Evolutionary conservation across 2,329 filamentous ascomycete species (phyloP).

Genomic region (Purpureocillium lavendulum): DNA sequence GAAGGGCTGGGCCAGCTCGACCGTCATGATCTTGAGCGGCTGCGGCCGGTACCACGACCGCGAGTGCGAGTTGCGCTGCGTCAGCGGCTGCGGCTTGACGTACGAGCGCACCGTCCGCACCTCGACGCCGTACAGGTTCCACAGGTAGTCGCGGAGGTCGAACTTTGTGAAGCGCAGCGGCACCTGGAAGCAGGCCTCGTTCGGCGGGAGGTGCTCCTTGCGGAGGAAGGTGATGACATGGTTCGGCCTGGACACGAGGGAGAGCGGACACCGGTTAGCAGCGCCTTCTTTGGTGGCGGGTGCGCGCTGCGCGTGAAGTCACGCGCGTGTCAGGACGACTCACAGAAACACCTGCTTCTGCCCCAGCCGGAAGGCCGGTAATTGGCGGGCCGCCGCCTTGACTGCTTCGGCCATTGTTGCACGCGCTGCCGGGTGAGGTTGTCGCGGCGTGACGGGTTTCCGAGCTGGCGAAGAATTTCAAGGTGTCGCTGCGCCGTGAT

Average conservation of each 20-base stretch:
- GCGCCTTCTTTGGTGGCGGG: too few species aligned
- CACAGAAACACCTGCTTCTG: constrained; percentile 49
- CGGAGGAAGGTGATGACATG: constrained; percentile 73
- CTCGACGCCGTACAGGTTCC: constrained; percentile 72
- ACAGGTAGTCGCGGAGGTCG: constrained; percentile 91
- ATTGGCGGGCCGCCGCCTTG: constrained; percentile 26
- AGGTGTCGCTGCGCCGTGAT: not conserved
- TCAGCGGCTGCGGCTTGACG: constrained; percentile 56
- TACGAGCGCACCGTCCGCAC: constrained; percentile 67
- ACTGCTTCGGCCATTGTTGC: constrained; percentile 30
- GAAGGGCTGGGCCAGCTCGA: constrained; percentile 81
- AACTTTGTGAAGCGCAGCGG: constrained; percentile 93
- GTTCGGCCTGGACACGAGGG: constrained; percentile 52
- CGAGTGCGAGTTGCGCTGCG: constrained; percentile 38
- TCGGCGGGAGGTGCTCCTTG: constrained; percentile 62
- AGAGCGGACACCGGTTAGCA: too few species aligned
- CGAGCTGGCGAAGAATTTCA: constrained; percentile 5
- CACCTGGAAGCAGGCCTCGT: constrained; percentile 82
- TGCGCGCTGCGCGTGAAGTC: too few species aligned
- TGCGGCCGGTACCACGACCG: constrained; percentile 61
- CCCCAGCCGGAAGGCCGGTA: constrained; percentile 39
- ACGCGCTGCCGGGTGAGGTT: constrained; percentile 11
- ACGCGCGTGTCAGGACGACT: constrained; percentile 14
- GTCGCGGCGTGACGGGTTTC: constrained; percentile 7
- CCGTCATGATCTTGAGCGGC: constrained; percentile 85